Base-by-base conservation (phyloP, 768 basidiomycete genomes). In the Sporobolomyces pararoseus region DNA sequence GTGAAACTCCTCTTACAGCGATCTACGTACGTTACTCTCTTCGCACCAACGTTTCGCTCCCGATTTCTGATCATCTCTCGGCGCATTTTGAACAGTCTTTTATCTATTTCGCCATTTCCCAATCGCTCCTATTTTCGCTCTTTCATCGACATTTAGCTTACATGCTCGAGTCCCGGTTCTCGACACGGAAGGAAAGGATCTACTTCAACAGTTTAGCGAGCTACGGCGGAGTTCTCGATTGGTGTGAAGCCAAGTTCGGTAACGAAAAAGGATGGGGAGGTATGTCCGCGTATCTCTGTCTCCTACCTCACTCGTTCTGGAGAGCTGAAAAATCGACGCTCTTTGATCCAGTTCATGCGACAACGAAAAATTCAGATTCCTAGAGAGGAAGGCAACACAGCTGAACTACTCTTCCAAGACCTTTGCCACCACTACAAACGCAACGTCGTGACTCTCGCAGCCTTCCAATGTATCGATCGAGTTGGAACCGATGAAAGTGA, bases 111-210 rank as follows among this genome's bases (percentile, higher is more conserved):
- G 76, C 80, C 2, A 75, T 77, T 21, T 76, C 77, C 6, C 80
- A 80, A 65, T 80, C 80, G 2, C 73, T 83, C 2, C 78, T 79
- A 61, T 83, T 79, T 67, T 78, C 80, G 1, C 76, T 82, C n/a
- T 82, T 83, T 72, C 83, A 83, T 64, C 77, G 80, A 17, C 83
- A 84, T 66, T 37, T 82, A 10, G 71, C 79, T 12, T 82, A 81
- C 77, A 82, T 82, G 81, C 78, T 83, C 42, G 82, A 82, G 67
- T 70, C 64, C 32, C n/a, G 67, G 61, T 60, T 73, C 75, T 17
- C 35, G 0, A 17, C 62, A 16, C 37, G 46, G 57, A 76, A 37
- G 51, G 82, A 83, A 57, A 70, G 80, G n/a, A 75, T 77, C 16
- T 79, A 75, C 65, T 82, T 82, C 62, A 63, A 63, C 21, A 39